A percentile compares a stretch with the other conserved stretches of the same genome.
Conservation (phyloP, 208 protist genomes). For the Zelonia costaricensis region DNA sequence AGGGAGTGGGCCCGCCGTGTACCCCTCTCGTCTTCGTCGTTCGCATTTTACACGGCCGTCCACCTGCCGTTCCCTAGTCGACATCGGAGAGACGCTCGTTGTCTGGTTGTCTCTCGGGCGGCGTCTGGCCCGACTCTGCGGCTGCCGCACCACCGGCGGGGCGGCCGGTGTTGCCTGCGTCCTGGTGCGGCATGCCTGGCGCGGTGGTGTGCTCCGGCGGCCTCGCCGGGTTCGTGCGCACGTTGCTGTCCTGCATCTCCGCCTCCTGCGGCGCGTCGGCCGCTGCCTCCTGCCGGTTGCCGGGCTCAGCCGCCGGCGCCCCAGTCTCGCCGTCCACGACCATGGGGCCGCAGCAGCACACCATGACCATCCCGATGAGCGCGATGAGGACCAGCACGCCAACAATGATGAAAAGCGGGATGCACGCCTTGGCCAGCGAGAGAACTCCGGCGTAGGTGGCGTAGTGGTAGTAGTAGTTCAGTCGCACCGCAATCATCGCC, state of each 20-base stretch:
- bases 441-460: constrained; percentile 31
- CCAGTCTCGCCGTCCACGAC: constrained; percentile 1
- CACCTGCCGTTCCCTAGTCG: constrained; percentile 18
- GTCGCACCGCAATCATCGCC: constrained; percentile 53
- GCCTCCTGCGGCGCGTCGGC: not conserved
- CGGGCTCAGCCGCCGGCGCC: not conserved
- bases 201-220: not conserved
- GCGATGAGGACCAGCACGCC: constrained; percentile 16
- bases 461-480: constrained; percentile 50
- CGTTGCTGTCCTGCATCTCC: constrained; percentile 10
- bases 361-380: constrained; percentile 16
- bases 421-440: constrained; percentile 36
- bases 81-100: constrained; percentile 39
- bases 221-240: not conserved
- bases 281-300: constrained; percentile 22
- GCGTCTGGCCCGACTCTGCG: not conserved
- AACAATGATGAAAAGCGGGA: constrained; percentile 62
- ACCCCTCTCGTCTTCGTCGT: not conserved
- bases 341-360: constrained; percentile 25
- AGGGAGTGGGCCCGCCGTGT: no score
- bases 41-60: not conserved
- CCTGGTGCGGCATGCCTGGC: constrained; percentile 1
- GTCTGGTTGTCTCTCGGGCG: constrained; percentile 21
- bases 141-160: not conserved
- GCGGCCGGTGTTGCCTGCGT: constrained; percentile 2